A percentile compares a stretch with the other conserved stretches of the same genome.
phyloP scores from a whole-genome alignment of 2,329 filamentous ascomycete genomes.

The Cytospora chrysosperma region DNA sequence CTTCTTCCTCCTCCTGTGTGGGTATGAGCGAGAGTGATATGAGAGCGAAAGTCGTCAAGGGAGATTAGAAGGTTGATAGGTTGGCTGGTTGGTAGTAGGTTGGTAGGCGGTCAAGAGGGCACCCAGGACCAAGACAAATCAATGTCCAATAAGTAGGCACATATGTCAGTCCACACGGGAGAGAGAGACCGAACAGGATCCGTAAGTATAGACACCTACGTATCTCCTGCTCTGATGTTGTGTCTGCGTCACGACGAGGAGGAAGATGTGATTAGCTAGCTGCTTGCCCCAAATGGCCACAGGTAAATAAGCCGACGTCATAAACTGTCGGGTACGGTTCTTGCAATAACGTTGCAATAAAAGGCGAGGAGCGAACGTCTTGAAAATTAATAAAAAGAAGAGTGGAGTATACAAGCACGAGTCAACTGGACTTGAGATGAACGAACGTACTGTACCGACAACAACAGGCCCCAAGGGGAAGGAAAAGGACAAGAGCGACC shows the following conservation, averaged over 20 bases:
- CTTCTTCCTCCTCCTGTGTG: background rate
- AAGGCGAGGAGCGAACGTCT: background rate
- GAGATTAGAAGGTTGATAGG: background rate
- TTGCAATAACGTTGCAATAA: background rate
- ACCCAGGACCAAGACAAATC: background rate
- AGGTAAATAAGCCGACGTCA: background rate
- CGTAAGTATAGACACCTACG: background rate
- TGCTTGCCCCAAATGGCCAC: background rate
- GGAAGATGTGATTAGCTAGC: background rate
- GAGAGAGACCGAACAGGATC: background rate
- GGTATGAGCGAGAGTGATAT: background rate
- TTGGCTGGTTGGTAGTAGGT: too few species aligned
- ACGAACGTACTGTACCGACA: background rate
- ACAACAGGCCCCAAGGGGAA: background rate
- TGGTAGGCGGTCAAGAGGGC: background rate
- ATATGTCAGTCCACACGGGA: too few species aligned
- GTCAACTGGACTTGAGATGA: background rate
- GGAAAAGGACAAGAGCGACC: background rate
- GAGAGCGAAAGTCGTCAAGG: background rate
- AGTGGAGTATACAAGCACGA: background rate
- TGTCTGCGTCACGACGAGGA: background rate
- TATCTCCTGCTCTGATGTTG: background rate
- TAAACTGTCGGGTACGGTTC: background rate
- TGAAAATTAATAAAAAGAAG: background rate
- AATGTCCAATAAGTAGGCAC: background rate